phyloP scores from a whole-genome alignment of 371 early-diverging fungal genomes.

The Haplosporangium sp. region DNA sequence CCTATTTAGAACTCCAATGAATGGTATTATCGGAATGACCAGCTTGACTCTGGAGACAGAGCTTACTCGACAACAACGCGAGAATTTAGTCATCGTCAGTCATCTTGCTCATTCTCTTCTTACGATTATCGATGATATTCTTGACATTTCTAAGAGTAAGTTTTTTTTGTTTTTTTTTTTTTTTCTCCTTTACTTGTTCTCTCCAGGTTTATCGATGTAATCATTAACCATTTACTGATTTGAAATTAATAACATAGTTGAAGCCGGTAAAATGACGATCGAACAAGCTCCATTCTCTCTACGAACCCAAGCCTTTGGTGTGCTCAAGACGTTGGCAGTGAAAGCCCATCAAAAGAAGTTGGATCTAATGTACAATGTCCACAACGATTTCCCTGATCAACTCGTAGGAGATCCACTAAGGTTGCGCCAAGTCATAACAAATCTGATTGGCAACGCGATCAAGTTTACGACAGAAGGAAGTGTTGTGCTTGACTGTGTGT shows the following conservation, averaged over 20 bases:
- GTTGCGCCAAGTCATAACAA: conserved; percentile 86
- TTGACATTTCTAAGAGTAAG: conserved; percentile 83
- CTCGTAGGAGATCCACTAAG: conserved; percentile 81
- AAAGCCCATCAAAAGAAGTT: conserved; percentile 78
- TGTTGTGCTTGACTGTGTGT: conserved; percentile 64
- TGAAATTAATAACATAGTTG: conserved; percentile 55
- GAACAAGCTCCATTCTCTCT: conserved; percentile 76
- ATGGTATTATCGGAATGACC: conserved; percentile 84
- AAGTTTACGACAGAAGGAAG: conserved; percentile 84
- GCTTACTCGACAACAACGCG: conserved; percentile 79
- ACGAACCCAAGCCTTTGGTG: conserved; percentile 71
- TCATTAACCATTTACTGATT: no score
- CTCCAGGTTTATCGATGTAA: no score
- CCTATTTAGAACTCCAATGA: conserved; percentile 78
- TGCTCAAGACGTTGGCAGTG: conserved; percentile 73
- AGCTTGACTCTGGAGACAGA: conserved; percentile 73
- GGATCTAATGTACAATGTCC: conserved; percentile 70
- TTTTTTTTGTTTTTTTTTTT: neutral
- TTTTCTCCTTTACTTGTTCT: no score
- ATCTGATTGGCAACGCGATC: conserved; percentile 87
- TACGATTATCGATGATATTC: conserved; percentile 83
- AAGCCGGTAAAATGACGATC: conserved; percentile 81
- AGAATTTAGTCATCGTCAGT: conserved; percentile 79
- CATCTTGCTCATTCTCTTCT: conserved; percentile 74
- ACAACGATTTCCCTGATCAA: conserved; percentile 74